Conservation (phyloP, 2,329 filamentous ascomycete genomes). For the Aspergillus flavus region DNA sequence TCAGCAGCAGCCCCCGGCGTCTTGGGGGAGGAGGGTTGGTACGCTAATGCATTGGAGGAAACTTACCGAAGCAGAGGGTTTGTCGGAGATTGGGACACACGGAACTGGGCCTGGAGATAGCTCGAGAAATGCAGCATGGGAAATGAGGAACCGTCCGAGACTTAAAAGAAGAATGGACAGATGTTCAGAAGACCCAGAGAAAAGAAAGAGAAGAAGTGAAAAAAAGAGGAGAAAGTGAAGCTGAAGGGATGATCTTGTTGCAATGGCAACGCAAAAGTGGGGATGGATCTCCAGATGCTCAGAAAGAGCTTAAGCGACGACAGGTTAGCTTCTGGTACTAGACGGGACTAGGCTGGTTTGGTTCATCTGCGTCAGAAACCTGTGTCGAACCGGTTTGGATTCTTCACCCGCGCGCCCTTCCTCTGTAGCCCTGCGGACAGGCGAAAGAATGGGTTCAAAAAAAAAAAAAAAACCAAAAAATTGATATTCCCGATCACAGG, state of each 20-base stretch:
- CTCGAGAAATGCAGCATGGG: slow-evolving; percentile 23
- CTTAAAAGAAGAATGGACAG: slow-evolving; percentile 22
- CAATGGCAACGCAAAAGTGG: slow-evolving; percentile 46
- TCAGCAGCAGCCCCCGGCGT: slow-evolving; percentile 11
- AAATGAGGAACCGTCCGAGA: slow-evolving; percentile 17
- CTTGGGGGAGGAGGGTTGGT: slow-evolving; percentile 15
- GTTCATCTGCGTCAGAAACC: slow-evolving; percentile 18
- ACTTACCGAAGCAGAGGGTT: slow-evolving; percentile 22
- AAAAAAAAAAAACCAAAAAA: not conserved
- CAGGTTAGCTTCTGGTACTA: slow-evolving; percentile 13
- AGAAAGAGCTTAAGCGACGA: slow-evolving; percentile 28
- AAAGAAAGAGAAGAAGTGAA: slow-evolving; percentile 23
- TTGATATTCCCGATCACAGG: not conserved
- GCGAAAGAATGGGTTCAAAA: not conserved
- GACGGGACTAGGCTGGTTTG: slow-evolving; percentile 14
- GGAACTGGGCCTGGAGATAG: slow-evolving; percentile 13
- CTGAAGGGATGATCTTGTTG: slow-evolving; percentile 45
- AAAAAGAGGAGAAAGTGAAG: slow-evolving; percentile 40
- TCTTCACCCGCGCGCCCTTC: not conserved
- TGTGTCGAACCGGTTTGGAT: slow-evolving; percentile 17
- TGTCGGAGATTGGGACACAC: slow-evolving; percentile 14
- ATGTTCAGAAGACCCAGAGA: slow-evolving; percentile 6
- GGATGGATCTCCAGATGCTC: slow-evolving; percentile 42
- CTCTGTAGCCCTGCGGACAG: not conserved
- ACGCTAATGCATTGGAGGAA: slow-evolving; percentile 25